Evolutionary conservation across 2,329 filamentous ascomycete genomes (phyloP).

Genomic region (Colletotrichum tropicicola): DNA sequence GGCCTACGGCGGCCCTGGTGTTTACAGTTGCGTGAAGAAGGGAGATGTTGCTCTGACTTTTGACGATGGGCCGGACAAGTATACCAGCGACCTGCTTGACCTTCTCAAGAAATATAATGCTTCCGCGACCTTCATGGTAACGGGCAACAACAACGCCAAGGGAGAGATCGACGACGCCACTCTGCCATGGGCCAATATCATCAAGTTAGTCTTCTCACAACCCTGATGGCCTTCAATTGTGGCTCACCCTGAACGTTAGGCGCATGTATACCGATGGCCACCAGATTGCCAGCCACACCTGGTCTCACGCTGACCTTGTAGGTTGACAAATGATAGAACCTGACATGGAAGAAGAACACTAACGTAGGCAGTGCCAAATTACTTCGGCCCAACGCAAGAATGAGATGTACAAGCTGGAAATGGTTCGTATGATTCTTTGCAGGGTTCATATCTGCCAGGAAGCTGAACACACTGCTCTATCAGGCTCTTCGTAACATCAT

Average conservation of each 20-base stretch:
- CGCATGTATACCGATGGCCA: slow-evolving; percentile 53
- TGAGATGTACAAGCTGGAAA: slow-evolving; percentile 30
- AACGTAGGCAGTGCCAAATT: slow-evolving; percentile 34
- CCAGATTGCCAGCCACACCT: slow-evolving; percentile 49
- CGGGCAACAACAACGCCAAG: slow-evolving; percentile 54
- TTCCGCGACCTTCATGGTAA: slow-evolving; percentile 52
- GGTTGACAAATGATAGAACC: not conserved
- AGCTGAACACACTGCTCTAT: slow-evolving; percentile 56
- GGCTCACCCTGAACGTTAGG: not conserved
- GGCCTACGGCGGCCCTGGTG: slow-evolving; percentile 54
- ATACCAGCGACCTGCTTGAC: slow-evolving; percentile 52
- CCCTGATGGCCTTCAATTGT: too few species aligned
- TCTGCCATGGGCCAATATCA: slow-evolving; percentile 44
- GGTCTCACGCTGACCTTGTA: slow-evolving; percentile 54
- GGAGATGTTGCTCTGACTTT: slow-evolving; percentile 54
- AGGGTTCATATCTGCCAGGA: slow-evolving; percentile 39
- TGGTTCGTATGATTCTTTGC: not conserved
- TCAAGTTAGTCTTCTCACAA: slow-evolving; percentile 40
- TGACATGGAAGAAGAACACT: not conserved
- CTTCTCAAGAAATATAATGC: slow-evolving; percentile 40
- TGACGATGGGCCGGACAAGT: slow-evolving; percentile 55
- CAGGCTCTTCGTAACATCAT: slow-evolving; percentile 60
- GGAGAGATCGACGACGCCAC: slow-evolving; percentile 52
- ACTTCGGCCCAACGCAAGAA: slow-evolving; percentile 48
- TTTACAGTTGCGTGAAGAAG: slow-evolving; percentile 22